Evolutionary conservation across 768 basidiomycete genomes (phyloP), one percentile per base, ranked within the genome.

Genomic region (Rhodosporidiobolus sp.): DNA sequence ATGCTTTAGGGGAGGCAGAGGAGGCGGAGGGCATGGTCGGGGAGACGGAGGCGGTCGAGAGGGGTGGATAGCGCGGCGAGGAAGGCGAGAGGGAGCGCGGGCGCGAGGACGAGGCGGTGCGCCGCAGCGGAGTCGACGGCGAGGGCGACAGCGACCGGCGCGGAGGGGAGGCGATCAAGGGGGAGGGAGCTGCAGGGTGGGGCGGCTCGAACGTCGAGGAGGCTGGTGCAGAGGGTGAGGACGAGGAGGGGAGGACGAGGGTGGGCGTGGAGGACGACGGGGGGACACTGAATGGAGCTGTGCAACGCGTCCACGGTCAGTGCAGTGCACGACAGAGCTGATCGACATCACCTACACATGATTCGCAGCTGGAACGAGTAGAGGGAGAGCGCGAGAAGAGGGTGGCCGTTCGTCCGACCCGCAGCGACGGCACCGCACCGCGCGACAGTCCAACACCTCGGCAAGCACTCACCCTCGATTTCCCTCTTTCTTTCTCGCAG

Each of bases 21-120:
- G 46, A n/a, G 38, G 63, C 57, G 8, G 63, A 26, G 11, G 67
- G 71, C 24, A 58, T 66, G 11, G 62, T 49, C 26, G 38, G 46
- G n/a, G 48, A 24, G 26, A n/a, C 34, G 34, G 54, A 30, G 53
- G 30, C 1, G 63, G 52, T 16, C 19, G 52, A 22, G 63, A 20
- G 35, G 43, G 34, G 55, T 19, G 55, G 34, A 30, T 8, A 30
- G 50, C 9, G 56, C 5, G 55, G 34, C 32, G 24, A 34, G 22
- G 19, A 7, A 8, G 19, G 22, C 50, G 56, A 26, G 56, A 11
- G 56, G 20, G 22, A 5, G 34, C 35, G 35, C 10, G 28, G 12
- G 7, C 28, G 19, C 10, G n/a, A n/a, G n/a, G 28, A 35, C 30
- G 54, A 56, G 54, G 54, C 54, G 34, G 30, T 32, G 54, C 54